These are phyloP conservation scores for Panaeolus papilionaceus DNA, from an alignment of 768 basidiomycete species.

Conservation along the genomic window DNA sequence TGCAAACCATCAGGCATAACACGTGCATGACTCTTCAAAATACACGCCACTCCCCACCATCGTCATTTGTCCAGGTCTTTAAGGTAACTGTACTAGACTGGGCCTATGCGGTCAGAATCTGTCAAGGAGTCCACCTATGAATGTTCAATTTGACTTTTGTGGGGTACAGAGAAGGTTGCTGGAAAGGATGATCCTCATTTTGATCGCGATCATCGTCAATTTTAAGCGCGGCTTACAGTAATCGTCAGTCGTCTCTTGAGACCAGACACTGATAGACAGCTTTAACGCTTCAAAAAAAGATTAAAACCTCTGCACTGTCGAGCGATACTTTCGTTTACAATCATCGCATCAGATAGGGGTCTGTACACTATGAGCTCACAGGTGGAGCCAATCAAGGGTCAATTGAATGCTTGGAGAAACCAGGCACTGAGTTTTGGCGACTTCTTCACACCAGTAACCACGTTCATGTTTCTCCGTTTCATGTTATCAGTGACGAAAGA, in stretches of 20 bases:
- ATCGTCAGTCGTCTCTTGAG: no score
- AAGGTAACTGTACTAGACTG: neutral
- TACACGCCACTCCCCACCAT: neutral
- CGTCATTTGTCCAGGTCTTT: neutral
- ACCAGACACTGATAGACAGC: no score
- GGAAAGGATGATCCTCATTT: constrained; percentile 7
- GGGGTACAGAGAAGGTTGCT: neutral
- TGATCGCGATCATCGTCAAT: constrained; percentile 11
- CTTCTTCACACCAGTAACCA: no score
- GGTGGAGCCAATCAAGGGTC: neutral
- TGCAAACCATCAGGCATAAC: constrained; percentile 22
- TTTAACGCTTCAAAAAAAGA: no score
- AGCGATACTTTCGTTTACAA: neutral
- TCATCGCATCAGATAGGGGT: neutral
- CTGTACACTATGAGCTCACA: no score
- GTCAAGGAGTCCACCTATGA: neutral
- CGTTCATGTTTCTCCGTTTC: no score
- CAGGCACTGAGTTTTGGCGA: neutral
- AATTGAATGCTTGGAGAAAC: neutral
- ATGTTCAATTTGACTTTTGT: neutral
- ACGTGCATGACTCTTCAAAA: constrained; percentile 21
- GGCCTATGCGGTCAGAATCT: neutral
- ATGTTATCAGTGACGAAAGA: no score
- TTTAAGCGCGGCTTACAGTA: neutral
- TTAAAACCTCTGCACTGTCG: no score